Percentiles rank a stretch among this genome's conserved stretches.
Conservation (phyloP, 2,329 filamentous ascomycete species). For the Chrysoporthe austroafricana region DNA sequence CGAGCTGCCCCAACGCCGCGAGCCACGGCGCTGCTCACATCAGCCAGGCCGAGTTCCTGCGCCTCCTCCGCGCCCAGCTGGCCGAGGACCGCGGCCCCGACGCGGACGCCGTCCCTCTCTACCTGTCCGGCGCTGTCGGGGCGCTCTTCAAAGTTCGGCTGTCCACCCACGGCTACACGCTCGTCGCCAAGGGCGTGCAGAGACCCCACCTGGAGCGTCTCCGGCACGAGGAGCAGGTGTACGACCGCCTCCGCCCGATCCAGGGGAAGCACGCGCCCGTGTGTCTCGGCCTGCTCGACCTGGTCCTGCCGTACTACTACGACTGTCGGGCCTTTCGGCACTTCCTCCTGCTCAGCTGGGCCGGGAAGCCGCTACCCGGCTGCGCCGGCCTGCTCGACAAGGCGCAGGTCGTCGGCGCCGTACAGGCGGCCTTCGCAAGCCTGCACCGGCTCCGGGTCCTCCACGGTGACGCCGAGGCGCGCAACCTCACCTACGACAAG, state of each 20-base stretch:
- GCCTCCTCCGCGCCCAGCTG: neutral
- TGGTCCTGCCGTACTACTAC: neutral
- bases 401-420: neutral
- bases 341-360: neutral
- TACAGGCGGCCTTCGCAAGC: neutral
- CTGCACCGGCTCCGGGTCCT: neutral
- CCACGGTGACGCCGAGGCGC: neutral
- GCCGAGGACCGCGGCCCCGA: neutral
- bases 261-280: too few relatives aligned
- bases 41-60: neutral
- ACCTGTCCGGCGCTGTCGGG: neutral
- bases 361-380: neutral
- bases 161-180: neutral
- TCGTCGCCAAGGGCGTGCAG: neutral
- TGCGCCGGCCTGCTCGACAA: neutral
- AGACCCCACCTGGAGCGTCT: neutral
- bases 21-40: neutral
- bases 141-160: neutral
- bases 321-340: neutral
- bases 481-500: neutral
- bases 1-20: neutral
- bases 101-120: neutral
- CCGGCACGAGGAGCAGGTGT: neutral
- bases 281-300: neutral
- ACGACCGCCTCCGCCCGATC: neutral